Evolutionary conservation across 495 filamentous ascomycete species (phyloP).

Genomic region (Penicillium steckii): DNA sequence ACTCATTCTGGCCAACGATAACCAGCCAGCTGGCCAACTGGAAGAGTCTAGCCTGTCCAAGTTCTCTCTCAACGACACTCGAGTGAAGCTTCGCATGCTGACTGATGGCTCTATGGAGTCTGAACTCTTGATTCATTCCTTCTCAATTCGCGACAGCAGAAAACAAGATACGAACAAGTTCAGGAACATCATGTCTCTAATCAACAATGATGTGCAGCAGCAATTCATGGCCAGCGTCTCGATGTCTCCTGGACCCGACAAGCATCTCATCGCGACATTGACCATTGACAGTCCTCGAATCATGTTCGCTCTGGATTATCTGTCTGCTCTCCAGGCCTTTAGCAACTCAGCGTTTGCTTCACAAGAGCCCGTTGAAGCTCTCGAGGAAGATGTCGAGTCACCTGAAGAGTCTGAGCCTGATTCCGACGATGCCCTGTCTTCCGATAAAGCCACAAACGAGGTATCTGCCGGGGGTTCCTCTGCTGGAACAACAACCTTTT

Average conservation of each 20-base stretch:
- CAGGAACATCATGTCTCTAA: conserved; percentile 95
- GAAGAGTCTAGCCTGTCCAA: conserved; percentile 84
- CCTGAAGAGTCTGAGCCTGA: conserved; percentile 59
- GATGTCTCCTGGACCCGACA: conserved; percentile 82
- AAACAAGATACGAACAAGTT: conserved; percentile 88
- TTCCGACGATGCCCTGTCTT: conserved; percentile 43
- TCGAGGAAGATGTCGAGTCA: conserved; percentile 58
- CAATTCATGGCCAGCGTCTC: conserved; percentile 96
- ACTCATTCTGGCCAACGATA: conserved; percentile 72
- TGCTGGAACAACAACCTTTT: conserved; percentile 63
- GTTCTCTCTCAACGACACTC: conserved; percentile 90
- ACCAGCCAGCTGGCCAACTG: conserved; percentile 71
- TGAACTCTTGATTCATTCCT: conserved; percentile 89
- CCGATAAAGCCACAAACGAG: conserved; percentile 28
- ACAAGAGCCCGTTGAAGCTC: conserved; percentile 42
- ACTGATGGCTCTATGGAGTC: conserved; percentile 90
- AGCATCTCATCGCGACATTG: conserved; percentile 83
- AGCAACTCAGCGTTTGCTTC: conserved; percentile 65
- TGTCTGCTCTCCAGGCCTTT: conserved; percentile 86
- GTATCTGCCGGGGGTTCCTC: conserved; percentile 28
- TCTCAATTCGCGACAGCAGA: conserved; percentile 90
- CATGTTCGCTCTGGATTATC: conserved; percentile 92
- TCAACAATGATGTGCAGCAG: conserved; percentile 90
- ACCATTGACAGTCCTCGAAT: conserved; percentile 95
- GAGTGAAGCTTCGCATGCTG: conserved; percentile 90